These are phyloP conservation scores for Luffa aegyptiaca DNA, from an alignment of 306 rosid genomes.

Conservation along the genomic window DNA sequence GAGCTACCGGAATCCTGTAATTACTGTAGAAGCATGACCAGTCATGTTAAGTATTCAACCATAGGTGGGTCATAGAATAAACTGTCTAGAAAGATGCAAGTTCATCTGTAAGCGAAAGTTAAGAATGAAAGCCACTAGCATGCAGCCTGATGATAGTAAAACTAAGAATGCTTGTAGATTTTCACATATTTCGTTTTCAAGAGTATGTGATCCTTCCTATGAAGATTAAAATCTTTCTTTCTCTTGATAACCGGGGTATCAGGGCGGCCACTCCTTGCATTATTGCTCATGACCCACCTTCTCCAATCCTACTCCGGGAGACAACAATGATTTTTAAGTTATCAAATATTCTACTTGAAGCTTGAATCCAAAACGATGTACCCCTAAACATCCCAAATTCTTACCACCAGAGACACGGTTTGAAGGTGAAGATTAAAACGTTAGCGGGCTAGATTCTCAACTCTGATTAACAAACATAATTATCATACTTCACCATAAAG, in stretches of 20 bases:
- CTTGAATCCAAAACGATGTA: neutral
- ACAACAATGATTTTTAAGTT: neutral
- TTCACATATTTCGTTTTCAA: neutral
- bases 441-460: neutral
- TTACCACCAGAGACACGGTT: neutral
- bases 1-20: constrained; percentile 51
- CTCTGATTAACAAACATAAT: neutral
- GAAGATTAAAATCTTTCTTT: neutral
- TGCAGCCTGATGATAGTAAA: neutral
- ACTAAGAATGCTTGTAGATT: neutral
- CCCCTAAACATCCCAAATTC: neutral
- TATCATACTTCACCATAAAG: neutral
- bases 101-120: neutral
- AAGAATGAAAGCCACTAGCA: neutral
- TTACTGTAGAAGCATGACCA: constrained; percentile 20
- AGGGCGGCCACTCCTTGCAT: neutral
- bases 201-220: neutral
- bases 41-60: constrained; percentile 15
- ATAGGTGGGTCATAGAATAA: constrained; percentile 13
- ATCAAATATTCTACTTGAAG: neutral
- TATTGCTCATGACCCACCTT: neutral
- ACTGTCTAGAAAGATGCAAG: neutral
- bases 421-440: neutral
- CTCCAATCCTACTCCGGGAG: neutral
- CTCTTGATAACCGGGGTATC: neutral